These are phyloP conservation scores for Samsoniella hepiali DNA, from an alignment of 2,329 filamentous ascomycete species.

Conservation along the genomic window DNA sequence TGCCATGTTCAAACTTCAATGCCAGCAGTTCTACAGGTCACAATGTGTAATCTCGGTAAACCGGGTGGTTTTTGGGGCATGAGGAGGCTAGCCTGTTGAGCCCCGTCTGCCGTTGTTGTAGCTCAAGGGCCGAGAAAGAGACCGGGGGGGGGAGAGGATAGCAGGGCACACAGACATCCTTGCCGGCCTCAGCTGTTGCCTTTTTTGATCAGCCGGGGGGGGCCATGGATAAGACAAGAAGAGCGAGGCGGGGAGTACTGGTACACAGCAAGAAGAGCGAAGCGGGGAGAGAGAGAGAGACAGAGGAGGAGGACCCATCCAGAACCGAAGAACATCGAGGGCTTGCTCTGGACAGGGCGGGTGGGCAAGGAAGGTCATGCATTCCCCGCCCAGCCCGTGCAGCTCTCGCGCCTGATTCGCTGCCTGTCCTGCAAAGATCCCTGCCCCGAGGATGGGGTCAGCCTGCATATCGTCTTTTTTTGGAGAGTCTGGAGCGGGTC, in stretches of 20 bases:
- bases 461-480: slow-evolving; percentile 13
- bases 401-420: not conserved
- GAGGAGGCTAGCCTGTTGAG: not conserved
- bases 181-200: slow-evolving; percentile 4
- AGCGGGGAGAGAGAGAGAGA: not conserved
- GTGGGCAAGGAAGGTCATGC: slow-evolving; percentile 3
- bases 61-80: not conserved
- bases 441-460: not conserved
- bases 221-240: not conserved
- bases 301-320: not conserved
- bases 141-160: not conserved
- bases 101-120: not conserved
- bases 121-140: not conserved
- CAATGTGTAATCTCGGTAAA: not conserved
- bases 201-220: not conserved
- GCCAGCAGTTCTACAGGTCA: not conserved
- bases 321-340: not conserved
- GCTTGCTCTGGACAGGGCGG: not conserved
- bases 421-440: not conserved
- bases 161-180: not conserved
- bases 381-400: not conserved
- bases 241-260: not conserved
- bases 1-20: not conserved
- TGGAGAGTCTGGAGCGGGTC: slow-evolving; percentile 1
- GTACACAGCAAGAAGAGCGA: too few relatives aligned